Evolutionary conservation across 306 rosid genomes (phyloP).

Genomic region (Trifolium repens): DNA sequence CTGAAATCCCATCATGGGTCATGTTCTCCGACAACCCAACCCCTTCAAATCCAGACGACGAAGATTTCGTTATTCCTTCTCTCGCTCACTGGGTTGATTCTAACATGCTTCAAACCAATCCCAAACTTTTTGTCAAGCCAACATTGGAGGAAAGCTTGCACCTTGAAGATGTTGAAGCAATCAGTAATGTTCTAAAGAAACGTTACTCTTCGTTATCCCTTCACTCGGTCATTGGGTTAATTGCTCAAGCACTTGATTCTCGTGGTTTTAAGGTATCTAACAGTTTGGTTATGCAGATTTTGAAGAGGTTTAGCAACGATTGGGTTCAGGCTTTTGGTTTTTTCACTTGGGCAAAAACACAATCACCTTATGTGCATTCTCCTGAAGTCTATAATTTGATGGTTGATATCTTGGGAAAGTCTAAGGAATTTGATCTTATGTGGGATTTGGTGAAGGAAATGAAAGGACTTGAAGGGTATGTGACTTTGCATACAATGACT

Average conservation of each 20-base stretch:
- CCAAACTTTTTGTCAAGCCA: slow-evolving; percentile 24
- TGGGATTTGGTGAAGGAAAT: slow-evolving; percentile 81
- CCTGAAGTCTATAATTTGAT: slow-evolving; percentile 56
- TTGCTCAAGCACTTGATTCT: slow-evolving; percentile 53
- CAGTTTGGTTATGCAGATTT: slow-evolving; percentile 55
- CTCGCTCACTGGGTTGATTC: slow-evolving; percentile 73
- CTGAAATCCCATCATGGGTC: slow-evolving; percentile 73
- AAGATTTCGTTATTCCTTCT: slow-evolving; percentile 81
- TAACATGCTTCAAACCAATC: slow-evolving; percentile 34
- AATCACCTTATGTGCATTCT: slow-evolving; percentile 67
- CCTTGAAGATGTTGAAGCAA: slow-evolving; percentile 42
- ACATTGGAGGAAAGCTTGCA: slow-evolving; percentile 18
- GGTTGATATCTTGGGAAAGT: slow-evolving; percentile 72
- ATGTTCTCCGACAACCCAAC: slow-evolving; percentile 49
- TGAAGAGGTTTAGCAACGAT: slow-evolving; percentile 65
- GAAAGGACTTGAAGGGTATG: slow-evolving; percentile 49
- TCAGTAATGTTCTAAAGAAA: slow-evolving; percentile 56
- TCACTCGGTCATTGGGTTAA: slow-evolving; percentile 32
- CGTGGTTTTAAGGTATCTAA: slow-evolving; percentile 45
- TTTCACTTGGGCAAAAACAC: slow-evolving; percentile 80
- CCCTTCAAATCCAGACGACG: slow-evolving; percentile 43
- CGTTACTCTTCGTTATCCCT: slow-evolving; percentile 47
- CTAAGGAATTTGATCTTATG: slow-evolving; percentile 51
- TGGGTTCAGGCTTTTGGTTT: slow-evolving; percentile 74
- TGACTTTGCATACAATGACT: slow-evolving; percentile 64